phyloP scores from a whole-genome alignment of 2,329 filamentous ascomycete genomes.

The Hypoxylon sp. region DNA sequence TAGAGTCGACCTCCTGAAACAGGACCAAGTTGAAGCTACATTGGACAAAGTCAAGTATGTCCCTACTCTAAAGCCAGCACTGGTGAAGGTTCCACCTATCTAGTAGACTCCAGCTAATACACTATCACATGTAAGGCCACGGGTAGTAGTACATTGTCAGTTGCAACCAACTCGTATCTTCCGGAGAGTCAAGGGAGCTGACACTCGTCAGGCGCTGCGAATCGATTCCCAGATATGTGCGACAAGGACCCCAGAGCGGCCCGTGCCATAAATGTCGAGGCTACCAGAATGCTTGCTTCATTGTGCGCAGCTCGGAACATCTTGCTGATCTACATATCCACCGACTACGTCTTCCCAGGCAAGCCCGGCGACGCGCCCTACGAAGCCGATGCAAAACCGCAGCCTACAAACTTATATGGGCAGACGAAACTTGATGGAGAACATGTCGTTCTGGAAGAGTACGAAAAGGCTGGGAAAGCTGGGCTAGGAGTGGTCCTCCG shows the following conservation, averaged over 20 bases:
- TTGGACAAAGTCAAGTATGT: slow-evolving; percentile 70
- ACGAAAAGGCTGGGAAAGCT: slow-evolving; percentile 61
- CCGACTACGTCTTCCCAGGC: slow-evolving; percentile 85
- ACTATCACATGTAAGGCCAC: slow-evolving; percentile 66
- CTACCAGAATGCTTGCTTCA: slow-evolving; percentile 75
- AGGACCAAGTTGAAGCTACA: slow-evolving; percentile 62
- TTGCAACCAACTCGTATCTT: slow-evolving; percentile 13
- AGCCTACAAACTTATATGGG: slow-evolving; percentile 82
- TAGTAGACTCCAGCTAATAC: slow-evolving; percentile 32
- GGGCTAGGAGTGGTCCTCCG: slow-evolving; percentile 78
- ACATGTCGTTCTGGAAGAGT: slow-evolving; percentile 75
- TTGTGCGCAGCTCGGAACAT: slow-evolving; percentile 74
- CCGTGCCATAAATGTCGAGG: slow-evolving; percentile 79
- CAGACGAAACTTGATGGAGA: slow-evolving; percentile 74
- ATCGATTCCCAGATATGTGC: slow-evolving; percentile 89
- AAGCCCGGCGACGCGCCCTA: slow-evolving; percentile 87
- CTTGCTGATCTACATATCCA: slow-evolving; percentile 83
- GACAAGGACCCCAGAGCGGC: slow-evolving; percentile 84
- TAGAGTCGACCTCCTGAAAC: slow-evolving; percentile 68
- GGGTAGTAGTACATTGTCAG: slow-evolving; percentile 86
- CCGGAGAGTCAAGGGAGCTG: slow-evolving; percentile 11
- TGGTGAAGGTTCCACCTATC: no score
- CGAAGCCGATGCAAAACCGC: slow-evolving; percentile 72
- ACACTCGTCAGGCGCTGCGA: slow-evolving; percentile 78
- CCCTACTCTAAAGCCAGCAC: neutral